Evolutionary conservation across 2,329 filamentous ascomycete species (phyloP), one percentile per base, ranked within the genome.

Genomic region (Dryadomyces quercus-mongolicae): DNA sequence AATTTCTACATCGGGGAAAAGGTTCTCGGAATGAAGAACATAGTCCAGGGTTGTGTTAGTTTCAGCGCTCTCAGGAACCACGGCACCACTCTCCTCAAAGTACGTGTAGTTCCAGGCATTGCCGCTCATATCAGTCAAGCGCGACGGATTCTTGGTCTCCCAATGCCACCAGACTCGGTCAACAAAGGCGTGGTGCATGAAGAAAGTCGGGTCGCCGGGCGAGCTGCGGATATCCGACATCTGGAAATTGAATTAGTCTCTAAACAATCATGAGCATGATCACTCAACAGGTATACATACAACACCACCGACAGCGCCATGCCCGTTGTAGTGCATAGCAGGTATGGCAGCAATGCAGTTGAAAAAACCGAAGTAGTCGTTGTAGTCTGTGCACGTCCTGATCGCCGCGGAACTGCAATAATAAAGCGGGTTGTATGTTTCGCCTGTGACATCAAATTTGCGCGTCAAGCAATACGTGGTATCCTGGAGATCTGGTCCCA

Each of bases 181-280:
- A 57, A 68, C 59, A 57, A 66, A 68, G 5, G 59, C 40, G 58
- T 68, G 65, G 58, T 68, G 66, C 63, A 67, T 60, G 58, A 65
- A 66, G 60, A 68, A 69, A 49, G 65, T 55, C 1, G 67, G 67
- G 56, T 69, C 67, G 38, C 64, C 63, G 16, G 66, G 64, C 3
- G 66, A 67, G 3, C 63, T 61, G 2, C 65, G 60, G 1, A 69
- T 65, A 22, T 66, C 65, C 0, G 62, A 60, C 67, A 69, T 69
- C 54, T 44, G 18, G 4, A 16, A 20, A 5, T 43, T n/a, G 13
- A 5, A 31, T 31, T 31, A 31, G 25, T 44, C 18, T 44, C 5
- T 10, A 18, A 2, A 16, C n/a, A 20, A 44, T 4, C 18, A 18
- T 31, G 25, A 31, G 25, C 25, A 31, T 31, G 25, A 31, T n/a